phyloP scores from a whole-genome alignment of 1,139 yeast genomes.

The Wickerhamomyces sp. region DNA sequence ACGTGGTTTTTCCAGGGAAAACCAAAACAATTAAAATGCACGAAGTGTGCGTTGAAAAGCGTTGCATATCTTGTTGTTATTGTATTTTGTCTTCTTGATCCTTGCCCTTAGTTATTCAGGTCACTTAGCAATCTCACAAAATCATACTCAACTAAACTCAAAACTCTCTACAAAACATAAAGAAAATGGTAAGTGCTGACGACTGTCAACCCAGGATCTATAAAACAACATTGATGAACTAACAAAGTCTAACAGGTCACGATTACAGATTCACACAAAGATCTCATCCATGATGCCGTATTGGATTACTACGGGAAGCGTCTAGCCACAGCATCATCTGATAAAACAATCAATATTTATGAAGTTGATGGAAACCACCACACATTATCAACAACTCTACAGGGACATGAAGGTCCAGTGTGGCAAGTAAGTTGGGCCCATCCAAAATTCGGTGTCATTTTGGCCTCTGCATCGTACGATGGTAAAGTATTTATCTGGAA shows the following conservation, averaged over 20 bases:
- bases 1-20: too few species aligned
- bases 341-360: conserved; percentile 87
- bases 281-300: conserved; percentile 94
- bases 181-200: conserved; percentile 1
- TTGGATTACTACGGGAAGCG: conserved; percentile 94
- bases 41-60: too few species aligned
- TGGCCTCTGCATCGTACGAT: conserved; percentile 93
- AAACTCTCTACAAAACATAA: too few species aligned
- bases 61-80: too few species aligned
- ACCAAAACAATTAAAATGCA: too few species aligned
- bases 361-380: conserved; percentile 85
- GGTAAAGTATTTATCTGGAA: conserved; percentile 95
- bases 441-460: conserved; percentile 92
- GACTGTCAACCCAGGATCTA: too few species aligned
- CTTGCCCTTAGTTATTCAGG: too few species aligned
- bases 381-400: conserved; percentile 71
- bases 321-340: conserved; percentile 92
- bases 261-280: conserved; percentile 78
- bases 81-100: too few species aligned
- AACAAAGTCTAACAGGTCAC: conserved; percentile 42
- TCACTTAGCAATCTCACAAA: too few species aligned
- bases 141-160: too few species aligned
- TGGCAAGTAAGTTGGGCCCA: conserved; percentile 99
- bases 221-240: too few species aligned
- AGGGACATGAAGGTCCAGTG: conserved; percentile 95